Conservation (phyloP, 352 stramenopile genomes). For the Labyrinthula sp. region DNA sequence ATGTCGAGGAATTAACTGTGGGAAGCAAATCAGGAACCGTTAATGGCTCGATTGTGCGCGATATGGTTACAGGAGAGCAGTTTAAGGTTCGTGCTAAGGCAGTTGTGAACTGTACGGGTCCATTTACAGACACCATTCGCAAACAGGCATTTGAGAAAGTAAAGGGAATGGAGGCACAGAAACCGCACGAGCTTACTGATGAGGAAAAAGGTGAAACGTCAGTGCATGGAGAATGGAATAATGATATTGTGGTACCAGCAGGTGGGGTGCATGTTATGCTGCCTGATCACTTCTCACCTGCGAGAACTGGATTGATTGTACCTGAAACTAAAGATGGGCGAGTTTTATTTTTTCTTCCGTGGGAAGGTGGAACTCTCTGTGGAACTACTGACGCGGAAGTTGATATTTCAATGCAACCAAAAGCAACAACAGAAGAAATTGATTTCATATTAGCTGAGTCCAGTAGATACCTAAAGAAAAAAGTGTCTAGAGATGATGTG, state of each 20-base stretch:
- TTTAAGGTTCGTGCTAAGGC: constrained; percentile 62
- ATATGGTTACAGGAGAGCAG: constrained; percentile 58
- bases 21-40: constrained; percentile 47
- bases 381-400: constrained; percentile 53
- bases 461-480: constrained; percentile 36
- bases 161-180: constrained; percentile 3
- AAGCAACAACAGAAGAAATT: constrained; percentile 63
- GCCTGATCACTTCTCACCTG: constrained; percentile 75
- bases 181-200: constrained; percentile 33
- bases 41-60: constrained; percentile 56
- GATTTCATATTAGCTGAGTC: constrained; percentile 77
- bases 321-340: constrained; percentile 77
- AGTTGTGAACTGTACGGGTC: constrained; percentile 78
- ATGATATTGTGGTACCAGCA: constrained; percentile 67
- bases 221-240: not conserved
- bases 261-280: constrained; percentile 79
- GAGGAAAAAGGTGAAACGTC: constrained; percentile 44
- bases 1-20: constrained; percentile 58
- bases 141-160: constrained; percentile 50
- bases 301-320: constrained; percentile 78
- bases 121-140: constrained; percentile 65
- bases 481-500: constrained; percentile 65
- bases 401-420: constrained; percentile 76
- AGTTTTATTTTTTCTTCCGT: constrained; percentile 79
- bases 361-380: constrained; percentile 42